Percentiles rank a stretch among this genome's conserved stretches.
Evolutionary conservation across 2,329 filamentous ascomycete genomes (phyloP).

Genomic region (Fusarium sp.): DNA sequence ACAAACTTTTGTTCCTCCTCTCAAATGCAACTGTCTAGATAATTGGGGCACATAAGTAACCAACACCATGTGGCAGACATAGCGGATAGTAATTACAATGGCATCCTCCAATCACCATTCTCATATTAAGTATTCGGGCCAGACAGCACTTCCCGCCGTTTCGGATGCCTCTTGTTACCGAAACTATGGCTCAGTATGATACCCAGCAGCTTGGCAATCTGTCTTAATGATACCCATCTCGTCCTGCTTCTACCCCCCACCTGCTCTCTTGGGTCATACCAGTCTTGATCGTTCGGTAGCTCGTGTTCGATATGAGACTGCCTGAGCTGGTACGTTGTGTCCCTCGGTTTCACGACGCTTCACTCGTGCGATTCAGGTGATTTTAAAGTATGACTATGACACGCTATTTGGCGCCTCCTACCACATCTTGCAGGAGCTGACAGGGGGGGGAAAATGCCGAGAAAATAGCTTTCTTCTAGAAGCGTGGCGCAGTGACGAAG

Average conservation of each 20-base stretch:
- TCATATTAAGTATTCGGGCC: background rate
- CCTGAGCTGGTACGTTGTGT: conserved; percentile 1
- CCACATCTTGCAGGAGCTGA: conserved; percentile 16
- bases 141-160: conserved; percentile 3
- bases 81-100: conserved; percentile 23
- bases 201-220: conserved; percentile 9
- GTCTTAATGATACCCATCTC: conserved; percentile 19
- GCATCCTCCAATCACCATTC: conserved; percentile 12
- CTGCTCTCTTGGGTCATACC: conserved; percentile 2
- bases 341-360: conserved; percentile 13
- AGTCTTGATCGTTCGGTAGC: background rate
- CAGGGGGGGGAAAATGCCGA: conserved; percentile 23
- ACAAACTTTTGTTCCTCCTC: conserved; percentile 24
- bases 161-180: conserved; percentile 4
- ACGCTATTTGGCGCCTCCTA: conserved; percentile 14
- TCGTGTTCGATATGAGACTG: background rate
- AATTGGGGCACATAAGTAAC: background rate
- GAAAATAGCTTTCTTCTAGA: conserved; percentile 40
- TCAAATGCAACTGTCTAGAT: background rate
- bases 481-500: conserved; percentile 17
- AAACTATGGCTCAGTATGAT: conserved; percentile 17
- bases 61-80: conserved; percentile 14
- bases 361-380: conserved; percentile 9
- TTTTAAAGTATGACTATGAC: conserved; percentile 1
- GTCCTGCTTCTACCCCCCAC: conserved; percentile 12